Evolutionary conservation across 495 filamentous ascomycete species (phyloP), one percentile per base, ranked within the genome.

Genomic region (Aspergillus cristatus): DNA sequence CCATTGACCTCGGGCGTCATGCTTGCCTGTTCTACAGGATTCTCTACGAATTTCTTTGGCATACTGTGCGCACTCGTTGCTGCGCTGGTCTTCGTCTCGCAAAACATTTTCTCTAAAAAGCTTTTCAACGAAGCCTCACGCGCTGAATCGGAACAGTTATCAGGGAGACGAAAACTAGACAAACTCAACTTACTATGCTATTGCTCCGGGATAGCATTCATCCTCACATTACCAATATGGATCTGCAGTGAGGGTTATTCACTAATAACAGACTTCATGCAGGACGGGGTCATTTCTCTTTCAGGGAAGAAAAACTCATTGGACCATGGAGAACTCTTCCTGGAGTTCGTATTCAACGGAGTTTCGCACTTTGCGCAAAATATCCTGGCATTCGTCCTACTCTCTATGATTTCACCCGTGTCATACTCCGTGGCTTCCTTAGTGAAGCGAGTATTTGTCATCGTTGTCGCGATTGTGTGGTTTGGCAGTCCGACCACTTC

Each of bases 21-120:
- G 74, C 76, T 99, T 41, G 91, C 91, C 11, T 99, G 91, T 50
- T 93, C 87, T 14, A 85, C 86, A 10, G 83, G 87, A 41, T 82
- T 93, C 41, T 81, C 75, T 14, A 91, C 84, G 14, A 86, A 97
- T 53, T 75, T 94, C 46, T 73, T 89, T 28, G 91, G 91, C 8
- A 83, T 99, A 15, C 45, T 87, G 11, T 89, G 84, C 51, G 93
- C 91, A 18, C 79, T 97, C 24, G 65, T 84, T 13, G 86, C 82
- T 18, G 84, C 93, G 25, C 63, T 97, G 24, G 84, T 99, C 44
- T 99, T 99, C 55, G 91, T 99, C 12, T 94, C 87, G 0, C 91
- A 99, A 54, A 99, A 99, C 54, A 99, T 99, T 39, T 95, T 95
- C 48, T 96, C 90, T 12, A 99, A 99, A 58, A 86, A 86, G 38